Conservation (phyloP, 108 stramenopile genomes). For the Nannochloropsis salina region DNA sequence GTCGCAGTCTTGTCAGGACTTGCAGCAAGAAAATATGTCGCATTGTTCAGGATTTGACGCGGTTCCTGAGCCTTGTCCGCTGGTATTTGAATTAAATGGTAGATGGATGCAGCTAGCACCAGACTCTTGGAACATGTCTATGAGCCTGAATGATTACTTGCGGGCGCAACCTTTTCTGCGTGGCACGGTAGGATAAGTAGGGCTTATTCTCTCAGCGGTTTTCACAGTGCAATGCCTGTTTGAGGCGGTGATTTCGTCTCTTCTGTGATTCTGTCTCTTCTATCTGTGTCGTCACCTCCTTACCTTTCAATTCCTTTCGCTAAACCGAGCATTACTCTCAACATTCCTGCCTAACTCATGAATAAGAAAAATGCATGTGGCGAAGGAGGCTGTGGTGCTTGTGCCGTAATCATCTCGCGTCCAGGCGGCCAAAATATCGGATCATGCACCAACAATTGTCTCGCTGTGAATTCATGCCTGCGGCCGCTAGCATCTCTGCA, state of each 20-base stretch:
- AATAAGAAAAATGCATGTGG: slow-evolving; percentile 40
- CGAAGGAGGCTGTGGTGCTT: slow-evolving; percentile 51
- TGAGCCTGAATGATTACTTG: background rate
- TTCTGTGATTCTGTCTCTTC: too few species aligned
- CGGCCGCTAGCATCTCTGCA: slow-evolving; percentile 25
- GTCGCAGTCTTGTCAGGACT: too few species aligned
- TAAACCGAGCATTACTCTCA: background rate
- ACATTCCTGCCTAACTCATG: slow-evolving; percentile 16
- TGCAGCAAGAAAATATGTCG: too few species aligned
- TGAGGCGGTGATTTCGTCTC: too few species aligned
- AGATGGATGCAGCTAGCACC: background rate
- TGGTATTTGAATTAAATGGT: background rate
- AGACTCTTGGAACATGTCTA: background rate
- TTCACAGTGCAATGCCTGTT: too few species aligned
- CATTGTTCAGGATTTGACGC: too few species aligned
- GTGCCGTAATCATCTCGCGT: slow-evolving; percentile 29
- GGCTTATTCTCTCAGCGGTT: background rate
- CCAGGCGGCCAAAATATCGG: background rate
- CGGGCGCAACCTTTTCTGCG: background rate
- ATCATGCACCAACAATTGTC: background rate
- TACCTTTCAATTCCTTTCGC: too few species aligned
- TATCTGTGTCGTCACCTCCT: too few species aligned
- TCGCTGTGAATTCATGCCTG: slow-evolving; percentile 43
- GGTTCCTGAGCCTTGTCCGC: background rate
- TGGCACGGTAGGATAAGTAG: background rate